Conservation (phyloP, 2,329 filamentous ascomycete species). For the Pestalotiopsis sp. region DNA sequence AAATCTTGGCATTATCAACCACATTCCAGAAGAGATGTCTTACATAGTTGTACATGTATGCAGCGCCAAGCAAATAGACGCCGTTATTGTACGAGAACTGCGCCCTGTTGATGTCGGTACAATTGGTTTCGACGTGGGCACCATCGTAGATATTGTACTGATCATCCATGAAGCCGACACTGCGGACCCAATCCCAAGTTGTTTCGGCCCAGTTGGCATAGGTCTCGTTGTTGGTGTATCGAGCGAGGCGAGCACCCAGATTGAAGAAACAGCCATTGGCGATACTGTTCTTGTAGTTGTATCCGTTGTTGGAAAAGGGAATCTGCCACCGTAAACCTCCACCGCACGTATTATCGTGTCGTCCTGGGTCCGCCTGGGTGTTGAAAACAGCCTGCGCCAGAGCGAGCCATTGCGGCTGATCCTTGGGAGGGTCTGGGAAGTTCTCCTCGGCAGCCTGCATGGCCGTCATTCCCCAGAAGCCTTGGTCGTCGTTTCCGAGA, state of each 20-base stretch:
- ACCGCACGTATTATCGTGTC: slow-evolving; percentile 62
- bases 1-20: neutral
- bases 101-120: slow-evolving; percentile 50
- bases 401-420: slow-evolving; percentile 62
- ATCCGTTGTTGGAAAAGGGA: slow-evolving; percentile 61
- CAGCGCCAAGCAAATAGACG: slow-evolving; percentile 47
- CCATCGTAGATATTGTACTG: slow-evolving; percentile 54
- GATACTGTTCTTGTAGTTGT: slow-evolving; percentile 42
- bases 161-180: slow-evolving; percentile 48
- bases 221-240: slow-evolving; percentile 65
- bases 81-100: slow-evolving; percentile 60
- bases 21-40: slow-evolving; percentile 10
- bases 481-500: slow-evolving; percentile 58
- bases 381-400: slow-evolving; percentile 69
- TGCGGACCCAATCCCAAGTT: slow-evolving; percentile 57
- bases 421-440: slow-evolving; percentile 56
- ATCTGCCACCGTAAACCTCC: slow-evolving; percentile 73
- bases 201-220: slow-evolving; percentile 65
- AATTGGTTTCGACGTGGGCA: slow-evolving; percentile 45
- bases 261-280: slow-evolving; percentile 55
- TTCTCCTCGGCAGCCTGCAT: slow-evolving; percentile 65
- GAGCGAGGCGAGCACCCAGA: slow-evolving; percentile 59
- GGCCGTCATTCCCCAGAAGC: slow-evolving; percentile 68
- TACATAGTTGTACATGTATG: slow-evolving; percentile 48
- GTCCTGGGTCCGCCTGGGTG: slow-evolving; percentile 55